Evolutionary conservation across 305 asterid genomes (phyloP).

Genomic region (Ajuga reptans): DNA sequence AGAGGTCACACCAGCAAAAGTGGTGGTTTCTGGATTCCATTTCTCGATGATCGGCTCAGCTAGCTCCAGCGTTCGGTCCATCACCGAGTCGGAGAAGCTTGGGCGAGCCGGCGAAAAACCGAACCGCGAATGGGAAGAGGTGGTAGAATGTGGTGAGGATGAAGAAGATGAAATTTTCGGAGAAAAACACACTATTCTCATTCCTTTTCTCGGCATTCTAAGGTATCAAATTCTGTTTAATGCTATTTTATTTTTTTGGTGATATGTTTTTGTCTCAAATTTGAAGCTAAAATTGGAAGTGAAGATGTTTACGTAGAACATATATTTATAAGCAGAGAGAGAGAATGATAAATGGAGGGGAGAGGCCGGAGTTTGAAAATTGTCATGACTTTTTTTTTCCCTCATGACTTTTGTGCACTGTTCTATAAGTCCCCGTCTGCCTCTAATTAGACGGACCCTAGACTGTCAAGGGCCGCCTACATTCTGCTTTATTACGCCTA

Average conservation of each 20-base stretch:
- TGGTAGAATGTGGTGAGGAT: constrained; percentile 11
- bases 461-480: no score
- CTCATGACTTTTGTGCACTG: background rate
- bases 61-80: constrained; percentile 55
- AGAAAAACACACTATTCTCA: constrained; percentile 47
- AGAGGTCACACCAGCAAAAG: constrained; percentile 55
- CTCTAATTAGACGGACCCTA: no score
- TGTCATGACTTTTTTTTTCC: background rate
- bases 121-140: constrained; percentile 37
- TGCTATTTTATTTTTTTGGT: no score
- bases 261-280: background rate
- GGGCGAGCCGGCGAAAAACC: constrained; percentile 42
- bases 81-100: constrained; percentile 54
- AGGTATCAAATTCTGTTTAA: background rate
- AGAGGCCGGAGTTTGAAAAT: constrained; percentile 6
- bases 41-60: constrained; percentile 56
- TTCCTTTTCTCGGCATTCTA: constrained; percentile 61
- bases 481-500: no score
- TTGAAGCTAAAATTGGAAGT: background rate
- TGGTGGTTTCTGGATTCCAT: constrained; percentile 55
- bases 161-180: constrained; percentile 28
- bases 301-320: background rate
- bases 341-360: background rate
- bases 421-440: no score
- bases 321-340: constrained; percentile 14